phyloP scores from a whole-genome alignment of 2,329 filamentous ascomycete species.

The Ciborinia camelliae region DNA sequence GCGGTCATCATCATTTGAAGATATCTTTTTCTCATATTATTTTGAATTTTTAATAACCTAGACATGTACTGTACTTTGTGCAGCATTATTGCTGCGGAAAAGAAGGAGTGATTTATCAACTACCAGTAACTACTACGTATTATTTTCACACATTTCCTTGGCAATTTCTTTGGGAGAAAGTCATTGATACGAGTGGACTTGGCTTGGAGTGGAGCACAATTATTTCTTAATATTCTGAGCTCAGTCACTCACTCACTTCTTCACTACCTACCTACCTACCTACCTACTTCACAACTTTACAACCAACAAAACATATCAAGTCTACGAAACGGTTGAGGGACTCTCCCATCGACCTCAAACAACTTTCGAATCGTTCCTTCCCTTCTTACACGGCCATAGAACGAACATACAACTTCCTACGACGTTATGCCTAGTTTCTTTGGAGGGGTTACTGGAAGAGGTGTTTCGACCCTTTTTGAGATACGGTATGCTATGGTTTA shows the following conservation, averaged over 20 bases:
- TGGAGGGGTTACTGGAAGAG: conserved; percentile 35
- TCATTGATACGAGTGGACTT: neutral
- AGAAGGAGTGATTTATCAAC: neutral
- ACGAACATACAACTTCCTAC: neutral
- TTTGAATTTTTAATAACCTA: too few species aligned
- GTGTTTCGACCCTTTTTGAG: conserved; percentile 39
- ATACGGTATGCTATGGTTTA: conserved; percentile 35
- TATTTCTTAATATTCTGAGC: neutral
- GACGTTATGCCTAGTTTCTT: conserved; percentile 37
- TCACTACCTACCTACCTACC: too few species aligned
- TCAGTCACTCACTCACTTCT: neutral
- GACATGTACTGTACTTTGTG: too few species aligned
- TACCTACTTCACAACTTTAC: neutral
- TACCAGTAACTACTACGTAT: neutral
- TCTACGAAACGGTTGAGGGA: neutral
- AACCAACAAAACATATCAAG: neutral
- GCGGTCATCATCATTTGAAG: neutral
- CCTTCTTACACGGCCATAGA: neutral
- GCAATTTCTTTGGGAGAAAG: neutral
- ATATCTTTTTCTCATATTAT: conserved; percentile 1
- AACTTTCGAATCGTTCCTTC: neutral
- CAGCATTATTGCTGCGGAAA: neutral
- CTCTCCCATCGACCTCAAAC: neutral
- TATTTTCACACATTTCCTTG: neutral
- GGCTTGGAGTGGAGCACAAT: neutral